Base-by-base conservation (phyloP, 1,139 yeast genomes). In the Kluyveromyces sp. region DNA sequence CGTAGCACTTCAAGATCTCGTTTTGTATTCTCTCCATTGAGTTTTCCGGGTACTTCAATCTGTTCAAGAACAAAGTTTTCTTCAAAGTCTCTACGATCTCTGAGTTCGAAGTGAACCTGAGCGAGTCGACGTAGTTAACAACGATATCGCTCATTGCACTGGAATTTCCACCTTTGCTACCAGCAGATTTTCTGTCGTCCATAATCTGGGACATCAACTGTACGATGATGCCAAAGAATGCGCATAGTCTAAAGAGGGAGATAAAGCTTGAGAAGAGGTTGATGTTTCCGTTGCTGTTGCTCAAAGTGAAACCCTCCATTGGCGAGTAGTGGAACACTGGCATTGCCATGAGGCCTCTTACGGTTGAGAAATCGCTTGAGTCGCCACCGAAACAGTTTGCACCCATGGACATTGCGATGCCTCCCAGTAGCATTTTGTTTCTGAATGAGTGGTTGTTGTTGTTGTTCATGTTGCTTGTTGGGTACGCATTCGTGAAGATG, bases 381-480 rank as follows among this genome's bases (percentile, higher is more conserved):
- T 64, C 57, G 27, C 66, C 61, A 4, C 40, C 41, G 31, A 63
- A 56, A 37, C 66, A 66, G 40, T 61, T 64, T 52, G 64, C 60
- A 45, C 67, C 65, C 58, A 55, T 55, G 7, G 58, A 49, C 45
- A 53, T 34, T 7, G 67, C 66, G 41, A 65, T 48, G 1, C 68
- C 67, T 26, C 67, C 68, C 49, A 65, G 55, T 8, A 65, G 48
- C 8, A 64, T 50, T 47, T 61, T 63, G 42, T 60, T 61, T 2
- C 63, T 49, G 10, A 52, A 51, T 7, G 57, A 57, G 37, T 25
- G 26, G 28, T 31, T 7, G 2, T 41, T 48, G 25, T 47, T 53
- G 25, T 25, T 4, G 3, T 42, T 48, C 21, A 46, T 53, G 25
- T 25, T 4, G 3, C 39, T 49, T 21, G 46, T 53, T 7, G 55